Evolutionary conservation across 148 eudicot species (phyloP).

Genomic region (Polygonum maritimum): DNA sequence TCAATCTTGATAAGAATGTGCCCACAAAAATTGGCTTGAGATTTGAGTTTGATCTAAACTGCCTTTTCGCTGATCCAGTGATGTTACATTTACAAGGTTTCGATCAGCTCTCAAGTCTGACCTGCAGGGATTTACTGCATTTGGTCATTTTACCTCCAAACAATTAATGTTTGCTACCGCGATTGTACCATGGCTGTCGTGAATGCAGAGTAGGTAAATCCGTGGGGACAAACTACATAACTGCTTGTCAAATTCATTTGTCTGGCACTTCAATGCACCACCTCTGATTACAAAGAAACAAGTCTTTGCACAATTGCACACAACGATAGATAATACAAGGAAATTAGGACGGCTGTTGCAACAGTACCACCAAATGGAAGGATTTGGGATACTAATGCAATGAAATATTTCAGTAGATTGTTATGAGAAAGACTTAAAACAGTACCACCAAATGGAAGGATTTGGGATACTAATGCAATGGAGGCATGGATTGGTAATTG

Average conservation of each 20-base stretch:
- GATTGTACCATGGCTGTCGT: constrained; percentile 63
- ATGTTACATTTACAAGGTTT: constrained; percentile 57
- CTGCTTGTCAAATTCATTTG: not conserved
- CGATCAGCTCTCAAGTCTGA: not conserved
- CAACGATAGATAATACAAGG: not conserved
- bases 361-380: not conserved
- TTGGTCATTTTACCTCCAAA: constrained; percentile 33
- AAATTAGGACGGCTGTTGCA: not conserved
- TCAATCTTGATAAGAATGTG: constrained; percentile 39
- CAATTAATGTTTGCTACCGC: constrained; percentile 21
- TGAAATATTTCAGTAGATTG: too few species aligned
- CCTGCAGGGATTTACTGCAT: not conserved
- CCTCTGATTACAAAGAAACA: not conserved
- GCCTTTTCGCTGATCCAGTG: not conserved
- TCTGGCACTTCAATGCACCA: not conserved
- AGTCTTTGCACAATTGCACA: not conserved
- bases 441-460: not conserved
- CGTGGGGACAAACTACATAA: not conserved
- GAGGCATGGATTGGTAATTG: too few species aligned
- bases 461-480: not conserved
- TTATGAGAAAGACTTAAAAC: too few species aligned
- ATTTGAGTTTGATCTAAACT: not conserved
- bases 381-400: not conserved
- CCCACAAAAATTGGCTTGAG: not conserved
- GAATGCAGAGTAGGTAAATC: constrained; percentile 35